Evolutionary conservation across 2,329 filamentous ascomycete genomes (phyloP), one percentile per base, ranked within the genome.

Genomic region (Nemania sp.): DNA sequence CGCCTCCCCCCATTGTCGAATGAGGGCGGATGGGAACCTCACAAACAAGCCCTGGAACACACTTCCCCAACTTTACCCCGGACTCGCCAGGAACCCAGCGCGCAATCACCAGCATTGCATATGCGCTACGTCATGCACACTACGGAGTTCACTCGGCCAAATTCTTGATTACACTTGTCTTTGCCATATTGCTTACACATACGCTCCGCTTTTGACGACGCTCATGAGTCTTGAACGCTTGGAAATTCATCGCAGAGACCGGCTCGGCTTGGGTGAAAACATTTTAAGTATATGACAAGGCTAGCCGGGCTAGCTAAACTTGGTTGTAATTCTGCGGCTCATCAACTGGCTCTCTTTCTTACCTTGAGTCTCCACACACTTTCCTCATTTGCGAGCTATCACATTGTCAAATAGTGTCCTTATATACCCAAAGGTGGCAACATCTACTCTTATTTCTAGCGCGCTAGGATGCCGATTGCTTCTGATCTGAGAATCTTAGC

Each of bases 21-120:
- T 34, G 28, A 50, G 48, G 44, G 14, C 48, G 39, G 45, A 36
- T 41, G 46, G 20, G 39, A 52, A 36, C 48, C 19, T 50, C 40
- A 42, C 17, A 46, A 39, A 12, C 34, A 41, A 52, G 39, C 50
- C 50, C 23, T 39, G 28, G 44, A 34, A 56, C 41, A 17, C 46
- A 8, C 45, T 57, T 51, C 57, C 57, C 57, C 54, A 55, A 47
- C 43, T 57, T 59, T 54, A 49, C 56, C 57, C 54, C 57, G 19
- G 54, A 56, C 39, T 57, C 39, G 36, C 40, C 56, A 59, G 56
- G 56, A 56, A 50, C 56, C 52, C 45, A 37, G 46, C 37, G 31
- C 36, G 46, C 49, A 47, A 40, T 53, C 37, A 47, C 46, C 49
- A 52, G 36, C 45, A 56, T 53, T 48, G 56, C 56, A 56, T 50